Conservation (phyloP, 169 alveolate genomes). For the Babesia divergens region DNA sequence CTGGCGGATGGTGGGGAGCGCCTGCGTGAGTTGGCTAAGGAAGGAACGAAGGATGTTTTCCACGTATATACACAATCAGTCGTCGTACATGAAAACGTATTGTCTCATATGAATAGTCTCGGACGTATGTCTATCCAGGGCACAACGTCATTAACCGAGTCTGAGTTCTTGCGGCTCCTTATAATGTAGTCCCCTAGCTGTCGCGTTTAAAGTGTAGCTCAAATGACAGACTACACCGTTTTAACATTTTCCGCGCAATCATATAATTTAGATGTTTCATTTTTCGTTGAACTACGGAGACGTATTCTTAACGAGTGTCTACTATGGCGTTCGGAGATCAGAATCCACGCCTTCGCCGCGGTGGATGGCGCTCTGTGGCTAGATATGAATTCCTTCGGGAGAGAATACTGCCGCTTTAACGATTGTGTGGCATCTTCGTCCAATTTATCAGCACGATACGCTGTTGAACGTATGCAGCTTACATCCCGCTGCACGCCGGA, state of each 20-base stretch:
- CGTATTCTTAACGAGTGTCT: constrained; percentile 2
- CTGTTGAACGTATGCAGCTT: constrained; percentile 17
- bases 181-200: not conserved
- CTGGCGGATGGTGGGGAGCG: constrained; percentile 10
- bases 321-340: constrained; percentile 1
- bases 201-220: not conserved
- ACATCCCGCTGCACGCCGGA: not conserved
- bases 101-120: not conserved
- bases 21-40: constrained; percentile 1
- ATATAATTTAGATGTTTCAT: constrained; percentile 48
- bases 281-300: constrained; percentile 41
- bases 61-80: not conserved
- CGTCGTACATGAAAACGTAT: not conserved
- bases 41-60: not conserved
- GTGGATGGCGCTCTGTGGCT: constrained; percentile 52
- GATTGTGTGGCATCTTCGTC: constrained; percentile 10
- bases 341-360: constrained; percentile 27
- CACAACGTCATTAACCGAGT: constrained; percentile 8
- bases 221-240: not conserved
- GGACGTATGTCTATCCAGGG: not conserved
- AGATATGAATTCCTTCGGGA: constrained; percentile 43
- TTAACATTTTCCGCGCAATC: constrained; percentile 24
- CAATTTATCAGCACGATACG: not conserved
- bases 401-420: constrained; percentile 34
- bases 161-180: constrained; percentile 8